A percentile compares a stretch with the other conserved stretches of the same genome.
These are phyloP conservation scores for Marasmius sp. DNA, from an alignment of 1,284 basidiomycete genomes.

Conservation along the genomic window DNA sequence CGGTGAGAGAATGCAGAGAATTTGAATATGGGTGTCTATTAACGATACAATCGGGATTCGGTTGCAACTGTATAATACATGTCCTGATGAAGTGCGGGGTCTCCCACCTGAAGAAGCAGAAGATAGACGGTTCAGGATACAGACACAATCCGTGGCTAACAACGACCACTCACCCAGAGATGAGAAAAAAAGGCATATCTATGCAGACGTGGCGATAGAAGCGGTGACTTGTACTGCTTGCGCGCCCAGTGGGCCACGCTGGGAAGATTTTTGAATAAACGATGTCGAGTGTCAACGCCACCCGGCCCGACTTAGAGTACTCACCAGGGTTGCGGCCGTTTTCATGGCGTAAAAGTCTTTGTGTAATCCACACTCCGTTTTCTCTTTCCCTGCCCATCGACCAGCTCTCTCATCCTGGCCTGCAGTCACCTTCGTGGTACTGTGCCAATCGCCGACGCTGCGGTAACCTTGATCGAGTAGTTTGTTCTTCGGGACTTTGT, in stretches of 20 bases:
- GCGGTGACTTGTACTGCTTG: neutral
- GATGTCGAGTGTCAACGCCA: neutral
- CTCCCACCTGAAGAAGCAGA: neutral
- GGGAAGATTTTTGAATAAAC: neutral
- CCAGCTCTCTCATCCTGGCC: slow-evolving; percentile 87
- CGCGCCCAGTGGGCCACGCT: neutral
- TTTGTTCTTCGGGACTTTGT: slow-evolving; percentile 89
- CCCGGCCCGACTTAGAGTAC: neutral
- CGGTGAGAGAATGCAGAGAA: neutral
- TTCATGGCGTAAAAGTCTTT: slow-evolving; percentile 81
- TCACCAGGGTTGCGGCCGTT: slow-evolving; percentile 33
- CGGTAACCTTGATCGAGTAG: slow-evolving; percentile 91
- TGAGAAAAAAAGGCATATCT: neutral
- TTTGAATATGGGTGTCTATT: neutral
- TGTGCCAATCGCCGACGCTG: slow-evolving; percentile 97
- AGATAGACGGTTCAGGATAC: neutral
- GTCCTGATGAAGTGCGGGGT: neutral
- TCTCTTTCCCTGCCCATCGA: slow-evolving; percentile 89
- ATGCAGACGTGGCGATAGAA: neutral
- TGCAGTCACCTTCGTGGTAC: slow-evolving; percentile 72
- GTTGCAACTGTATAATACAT: neutral
- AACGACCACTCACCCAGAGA: neutral
- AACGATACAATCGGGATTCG: neutral
- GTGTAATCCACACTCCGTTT: slow-evolving; percentile 96
- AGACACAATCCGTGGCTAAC: neutral